Evolutionary conservation across 2,329 filamentous ascomycete species (phyloP), one percentile per base, ranked within the genome.

Genomic region (Shiraia bambusicola): DNA sequence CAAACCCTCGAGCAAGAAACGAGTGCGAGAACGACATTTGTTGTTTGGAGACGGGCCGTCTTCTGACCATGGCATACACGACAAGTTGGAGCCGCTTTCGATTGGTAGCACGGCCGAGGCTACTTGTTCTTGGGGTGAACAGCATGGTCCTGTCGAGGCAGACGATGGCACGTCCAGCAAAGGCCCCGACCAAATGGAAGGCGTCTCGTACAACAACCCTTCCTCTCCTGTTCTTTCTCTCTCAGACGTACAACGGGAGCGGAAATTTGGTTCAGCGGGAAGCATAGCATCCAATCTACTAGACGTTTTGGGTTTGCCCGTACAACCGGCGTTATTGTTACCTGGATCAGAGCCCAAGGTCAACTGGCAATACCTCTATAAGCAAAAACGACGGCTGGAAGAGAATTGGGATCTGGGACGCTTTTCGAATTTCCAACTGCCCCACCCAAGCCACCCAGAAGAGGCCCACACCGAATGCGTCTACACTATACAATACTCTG

Each of bases 331-430:
- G 6, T 50, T 71, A 14, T 34, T 69, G 12, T 54, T 69, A 2
- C 49, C 59, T 11, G 55, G 50, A 55, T 49, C 74, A 59, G 59
- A 76, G 62, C 61, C 83, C 43, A 86, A 82, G 56, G 73, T 97
- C 34, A 95, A 94, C 67, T 98, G 92, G 91, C 87, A 90, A 38
- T 88, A 93, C 63, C 76, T 98, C 1, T 98, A 95, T 71, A 88
- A 88, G 52, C 88, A 95, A 74, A 84, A 93, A 46, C 80, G 84
- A 41, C 79, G 83, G 15, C 73, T 98, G 11, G 93, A 98, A 70
- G 82, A 85, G 6, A 97, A 98, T 64, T 98, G 93, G 93, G 83
- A 88, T 45, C 78, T 83, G 14, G 91, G 88, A 3, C 85, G 83
- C 43, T 95, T 80, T 65, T 82, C 78, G 3, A 94, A 91, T 50